Base-by-base conservation (phyloP, 1,284 basidiomycete genomes). In the Cryptococcus depauperatus region DNA sequence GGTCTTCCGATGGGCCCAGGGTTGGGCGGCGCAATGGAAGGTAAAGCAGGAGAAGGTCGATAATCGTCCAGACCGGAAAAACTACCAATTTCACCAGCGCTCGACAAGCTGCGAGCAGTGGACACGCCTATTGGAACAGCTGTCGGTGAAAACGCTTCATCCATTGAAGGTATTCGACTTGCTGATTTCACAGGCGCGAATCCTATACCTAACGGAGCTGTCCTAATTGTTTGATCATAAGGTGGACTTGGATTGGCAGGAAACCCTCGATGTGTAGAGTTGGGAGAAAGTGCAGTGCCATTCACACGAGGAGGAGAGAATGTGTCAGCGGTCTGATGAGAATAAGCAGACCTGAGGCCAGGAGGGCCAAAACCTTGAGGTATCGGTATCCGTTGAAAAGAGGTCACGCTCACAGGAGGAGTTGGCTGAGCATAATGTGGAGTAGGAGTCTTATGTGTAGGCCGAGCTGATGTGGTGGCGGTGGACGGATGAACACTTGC, bases 401-500 rank as follows among this genome's bases (percentile, higher is more conserved):
- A 48, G 1, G 51, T 42, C 1, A 50, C 41, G 26, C 46, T 47
- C 5, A 52, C 49, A 32, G 42, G 44, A 9, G 57, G 52, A 22
- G 57, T 50, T 13, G 58, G 57, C 38, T 59, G 61, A 22, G 56
- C 46, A 40, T 56, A 59, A 47, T 48, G 64, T 14, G 61, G 50
- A 38, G 63, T 61, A 30, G 64, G 59, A 3, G 58, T 61, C 52
- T 64, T 62, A 37, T 63, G 59, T 28, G 27, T 28, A 9, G 55
- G 44, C 26, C 54, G 44, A 27, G 43, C 46, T 32, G 48, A 37
- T 13, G 37, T 41, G n/a, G 69, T 93, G 80, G 65, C 93, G 86
- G 45, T 95, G 79, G 74, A 93, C 88, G 37, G 92, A 88, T 1
- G 89, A 91, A 53, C 89, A 84, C n/a, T n/a, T 37, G 88, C 90